Evolutionary conservation across 306 rosid genomes (phyloP).

Genomic region (Senna tora): DNA sequence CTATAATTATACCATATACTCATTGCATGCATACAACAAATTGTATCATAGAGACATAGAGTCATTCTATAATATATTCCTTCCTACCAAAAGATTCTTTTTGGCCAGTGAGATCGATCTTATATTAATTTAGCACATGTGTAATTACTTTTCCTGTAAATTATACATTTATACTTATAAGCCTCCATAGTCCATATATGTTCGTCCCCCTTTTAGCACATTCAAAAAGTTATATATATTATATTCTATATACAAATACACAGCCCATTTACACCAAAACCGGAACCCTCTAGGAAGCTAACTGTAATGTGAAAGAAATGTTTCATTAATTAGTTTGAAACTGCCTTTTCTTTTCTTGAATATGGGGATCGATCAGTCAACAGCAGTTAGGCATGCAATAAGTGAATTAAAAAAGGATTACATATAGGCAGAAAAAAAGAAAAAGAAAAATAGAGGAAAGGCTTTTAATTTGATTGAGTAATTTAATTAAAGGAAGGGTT

Average conservation of each 20-base stretch:
- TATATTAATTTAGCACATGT: slow-evolving; percentile 18
- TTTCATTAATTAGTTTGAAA: slow-evolving; percentile 32
- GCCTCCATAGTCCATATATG: background rate
- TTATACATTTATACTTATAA: background rate
- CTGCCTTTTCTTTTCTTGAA: background rate
- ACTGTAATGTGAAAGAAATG: slow-evolving; percentile 21
- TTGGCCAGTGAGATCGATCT: background rate
- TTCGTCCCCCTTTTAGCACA: background rate
- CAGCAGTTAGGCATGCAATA: slow-evolving; percentile 46
- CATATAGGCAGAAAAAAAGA: background rate
- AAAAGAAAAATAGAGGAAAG: background rate
- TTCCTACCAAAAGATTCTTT: background rate
- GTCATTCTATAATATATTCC: too few relatives aligned
- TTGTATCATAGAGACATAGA: too few relatives aligned
- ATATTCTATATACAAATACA: background rate
- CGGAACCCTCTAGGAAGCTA: slow-evolving; percentile 35
- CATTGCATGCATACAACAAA: too few relatives aligned
- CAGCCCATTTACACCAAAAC: slow-evolving; percentile 37
- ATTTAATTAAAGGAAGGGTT: background rate
- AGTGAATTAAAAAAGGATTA: slow-evolving; percentile 2
- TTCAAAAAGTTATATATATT: slow-evolving; percentile 21
- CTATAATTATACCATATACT: too few relatives aligned
- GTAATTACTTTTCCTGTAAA: background rate
- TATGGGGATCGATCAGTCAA: slow-evolving; percentile 28
- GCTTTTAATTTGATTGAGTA: background rate